These are phyloP conservation scores for Pythium sp. DNA, from an alignment of 352 stramenopile genomes.

Conservation along the genomic window DNA sequence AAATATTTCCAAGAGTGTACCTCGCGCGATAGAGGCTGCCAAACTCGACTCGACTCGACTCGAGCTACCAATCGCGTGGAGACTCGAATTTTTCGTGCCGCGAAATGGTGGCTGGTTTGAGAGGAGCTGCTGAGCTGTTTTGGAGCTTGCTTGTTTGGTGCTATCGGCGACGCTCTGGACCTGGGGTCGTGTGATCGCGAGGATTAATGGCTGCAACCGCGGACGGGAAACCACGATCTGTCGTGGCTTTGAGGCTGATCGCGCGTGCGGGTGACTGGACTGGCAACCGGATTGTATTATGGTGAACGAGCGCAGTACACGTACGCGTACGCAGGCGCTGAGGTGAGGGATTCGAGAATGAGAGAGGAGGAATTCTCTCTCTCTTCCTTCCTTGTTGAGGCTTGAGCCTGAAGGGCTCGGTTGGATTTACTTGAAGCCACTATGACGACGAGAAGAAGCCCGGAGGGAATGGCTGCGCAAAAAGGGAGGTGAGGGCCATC, in stretches of 20 bases:
- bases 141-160: not conserved
- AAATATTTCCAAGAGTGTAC: not conserved
- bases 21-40: constrained; percentile 10
- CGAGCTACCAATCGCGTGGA: not conserved
- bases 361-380: not conserved
- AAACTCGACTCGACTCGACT: not conserved
- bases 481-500: not conserved
- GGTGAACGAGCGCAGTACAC: not conserved
- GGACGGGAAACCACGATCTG: not conserved
- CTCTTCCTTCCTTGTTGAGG: not conserved
- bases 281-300: not conserved
- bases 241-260: not conserved
- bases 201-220: not conserved
- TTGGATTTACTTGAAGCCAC: constrained; percentile 9
- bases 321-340: not conserved
- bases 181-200: not conserved
- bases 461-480: constrained; percentile 6
- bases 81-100: not conserved
- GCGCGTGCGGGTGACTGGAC: not conserved
- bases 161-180: not conserved
- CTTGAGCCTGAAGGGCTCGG: not conserved
- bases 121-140: not conserved
- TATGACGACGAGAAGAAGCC: constrained; percentile 7
- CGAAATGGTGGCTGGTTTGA: constrained; percentile 4
- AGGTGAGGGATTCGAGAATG: not conserved